phyloP scores from a whole-genome alignment of 106 monocot species.

The Allium sativum region DNA sequence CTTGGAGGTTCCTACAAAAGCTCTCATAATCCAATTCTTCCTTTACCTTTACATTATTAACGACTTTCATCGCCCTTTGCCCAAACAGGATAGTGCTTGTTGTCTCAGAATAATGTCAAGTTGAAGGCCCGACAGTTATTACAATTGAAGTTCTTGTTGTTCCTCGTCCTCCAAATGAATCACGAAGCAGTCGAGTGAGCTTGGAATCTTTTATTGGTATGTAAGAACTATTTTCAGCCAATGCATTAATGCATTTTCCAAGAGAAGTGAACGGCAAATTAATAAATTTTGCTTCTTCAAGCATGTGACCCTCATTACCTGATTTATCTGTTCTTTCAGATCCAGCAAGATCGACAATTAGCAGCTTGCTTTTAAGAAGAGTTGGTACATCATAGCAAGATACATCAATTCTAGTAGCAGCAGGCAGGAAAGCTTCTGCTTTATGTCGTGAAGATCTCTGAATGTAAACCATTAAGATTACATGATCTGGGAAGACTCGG shows the following conservation, averaged over 20 bases:
- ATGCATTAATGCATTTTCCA: slow-evolving; percentile 96
- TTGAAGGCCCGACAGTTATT: slow-evolving; percentile 95
- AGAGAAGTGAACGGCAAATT: slow-evolving; percentile 85
- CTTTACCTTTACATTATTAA: too few species aligned
- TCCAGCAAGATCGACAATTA: slow-evolving; percentile 94
- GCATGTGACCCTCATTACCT: slow-evolving; percentile 92
- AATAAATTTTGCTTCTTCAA: slow-evolving; percentile 98
- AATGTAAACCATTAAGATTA: slow-evolving; percentile 84
- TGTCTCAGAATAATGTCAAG: slow-evolving; percentile 92
- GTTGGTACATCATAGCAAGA: too few species aligned
- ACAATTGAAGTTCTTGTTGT: slow-evolving; percentile 92
- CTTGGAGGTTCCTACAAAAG: too few species aligned
- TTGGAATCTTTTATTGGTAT: slow-evolving; percentile 98
- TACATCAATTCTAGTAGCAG: too few species aligned
- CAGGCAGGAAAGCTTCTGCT: too few species aligned
- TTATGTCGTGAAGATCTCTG: too few species aligned
- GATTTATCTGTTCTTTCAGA: slow-evolving; percentile 95
- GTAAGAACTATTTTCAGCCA: slow-evolving; percentile 91
- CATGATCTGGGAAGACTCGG: slow-evolving; percentile 96
- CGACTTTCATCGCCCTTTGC: slow-evolving; percentile 96
- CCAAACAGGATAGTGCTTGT: slow-evolving; percentile 98
- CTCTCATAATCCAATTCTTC: too few species aligned
- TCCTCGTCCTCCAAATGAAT: slow-evolving; percentile 98
- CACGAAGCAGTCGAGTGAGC: slow-evolving; percentile 85
- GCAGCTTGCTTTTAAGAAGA: slow-evolving; percentile 94